Percentiles rank a stretch among this genome's conserved stretches.
Evolutionary conservation across 805 yeast genomes (phyloP).

Genomic region (Cyberlindnera misumaiensis): DNA sequence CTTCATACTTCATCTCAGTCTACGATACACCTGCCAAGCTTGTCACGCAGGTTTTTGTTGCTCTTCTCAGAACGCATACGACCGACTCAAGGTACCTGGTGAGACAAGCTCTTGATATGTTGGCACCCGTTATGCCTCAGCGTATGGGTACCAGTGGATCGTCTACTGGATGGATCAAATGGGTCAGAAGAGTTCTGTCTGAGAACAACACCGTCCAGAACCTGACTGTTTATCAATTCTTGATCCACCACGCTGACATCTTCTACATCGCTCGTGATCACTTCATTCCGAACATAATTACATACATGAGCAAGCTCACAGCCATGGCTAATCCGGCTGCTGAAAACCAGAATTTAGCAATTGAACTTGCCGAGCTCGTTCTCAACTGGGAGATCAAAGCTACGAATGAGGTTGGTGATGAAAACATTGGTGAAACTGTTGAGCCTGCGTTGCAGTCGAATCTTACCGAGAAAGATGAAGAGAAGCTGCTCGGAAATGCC

Average conservation of each 20-base stretch:
- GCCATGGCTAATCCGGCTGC: constrained; percentile 67
- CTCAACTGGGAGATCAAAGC: constrained; percentile 76
- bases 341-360: constrained; percentile 80
- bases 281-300: constrained; percentile 79
- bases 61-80: constrained; percentile 77
- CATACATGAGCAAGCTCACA: constrained; percentile 88
- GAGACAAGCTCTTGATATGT: constrained; percentile 75
- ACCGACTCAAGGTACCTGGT: constrained; percentile 79
- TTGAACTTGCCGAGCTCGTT: constrained; percentile 82
- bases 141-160: constrained; percentile 50
- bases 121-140: constrained; percentile 80
- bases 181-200: constrained; percentile 88
- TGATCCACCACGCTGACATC: constrained; percentile 77
- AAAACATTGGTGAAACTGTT: constrained; percentile 10
- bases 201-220: constrained; percentile 89
- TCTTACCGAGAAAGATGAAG: constrained; percentile 22
- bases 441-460: constrained; percentile 29
- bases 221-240: constrained; percentile 78
- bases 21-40: constrained; percentile 86
- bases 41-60: constrained; percentile 88
- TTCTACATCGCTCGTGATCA: constrained; percentile 85
- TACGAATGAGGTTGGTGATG: constrained; percentile 11
- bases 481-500: constrained; percentile 10
- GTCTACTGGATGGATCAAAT: constrained; percentile 70
- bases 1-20: constrained; percentile 76